Evolutionary conservation across 2,329 filamentous ascomycete genomes (phyloP), one percentile per base, ranked within the genome.

Genomic region (Paracorniculantispora psalliotae): DNA sequence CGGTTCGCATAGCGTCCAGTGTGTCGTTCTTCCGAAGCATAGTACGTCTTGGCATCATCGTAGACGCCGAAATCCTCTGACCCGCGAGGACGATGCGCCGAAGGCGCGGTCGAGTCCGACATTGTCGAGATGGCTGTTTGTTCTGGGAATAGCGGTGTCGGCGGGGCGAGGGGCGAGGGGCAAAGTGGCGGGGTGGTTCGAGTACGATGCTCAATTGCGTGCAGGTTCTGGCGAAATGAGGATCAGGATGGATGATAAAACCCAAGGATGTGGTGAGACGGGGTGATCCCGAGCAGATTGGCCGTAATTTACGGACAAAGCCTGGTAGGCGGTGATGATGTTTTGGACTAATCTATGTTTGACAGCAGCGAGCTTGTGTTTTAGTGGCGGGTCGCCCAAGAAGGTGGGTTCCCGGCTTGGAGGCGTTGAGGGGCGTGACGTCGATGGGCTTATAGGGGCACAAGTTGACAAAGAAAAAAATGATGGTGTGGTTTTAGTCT

Each of bases 1-100:
- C 82, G 77, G 43, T 74, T 72, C 23, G 81, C 80, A 54, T 72
- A 73, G 33, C 77, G 77, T 64, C 79, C 77, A 58, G 71, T 71
- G 63, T 82, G 79, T 57, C 82, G 79, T 57, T 81, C 79, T 37
- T 83, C 81, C 25, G 80, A 78, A 35, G 79, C 73, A 63, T 85
- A 85, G 67, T 85, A 85, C 25, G 81, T 84, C 67, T 77, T 78
- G 60, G 82, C 82, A 72, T 84, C 81, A 61, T 83, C 81, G 63
- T 75, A 84, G 50, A 83, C 77, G 30, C 75, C 70, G 50, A 79
- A 79, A 61, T 83, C 79, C 51, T 75, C 73, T 8, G 77, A 79
- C 43, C 73, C 72, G 47, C 68, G 64, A 57, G 50, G 57, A 33
- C 51, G 50, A 28, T 54, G 57, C 44, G 57, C 50, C 19, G 57